phyloP scores from a whole-genome alignment of 805 yeast species.

The Starmera caribaea region DNA sequence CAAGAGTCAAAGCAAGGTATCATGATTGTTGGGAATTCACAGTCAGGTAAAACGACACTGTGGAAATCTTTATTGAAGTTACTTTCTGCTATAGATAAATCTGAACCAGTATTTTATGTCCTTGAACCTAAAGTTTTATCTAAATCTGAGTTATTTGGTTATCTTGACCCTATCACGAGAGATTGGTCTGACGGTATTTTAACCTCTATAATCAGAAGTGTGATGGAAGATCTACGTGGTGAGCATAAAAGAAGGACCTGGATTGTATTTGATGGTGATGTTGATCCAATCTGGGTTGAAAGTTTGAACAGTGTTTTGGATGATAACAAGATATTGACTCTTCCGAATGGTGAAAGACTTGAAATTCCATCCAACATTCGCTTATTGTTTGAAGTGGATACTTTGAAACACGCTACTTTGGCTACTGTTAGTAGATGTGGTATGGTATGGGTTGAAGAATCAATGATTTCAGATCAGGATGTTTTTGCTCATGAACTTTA shows the following conservation, averaged over 20 bases:
- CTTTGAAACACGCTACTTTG: conserved; percentile 60
- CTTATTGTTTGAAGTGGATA: conserved; percentile 70
- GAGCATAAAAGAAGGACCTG: conserved; percentile 49
- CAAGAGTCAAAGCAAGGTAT: conserved; percentile 64
- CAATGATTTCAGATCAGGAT: conserved; percentile 14
- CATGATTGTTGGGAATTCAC: conserved; percentile 71
- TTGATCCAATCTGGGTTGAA: conserved; percentile 93
- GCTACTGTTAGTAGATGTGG: conserved; percentile 95
- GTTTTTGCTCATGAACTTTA: conserved; percentile 15
- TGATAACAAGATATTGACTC: conserved; percentile 71
- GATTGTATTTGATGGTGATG: conserved; percentile 86
- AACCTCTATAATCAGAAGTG: conserved; percentile 53
- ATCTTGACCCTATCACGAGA: conserved; percentile 62
- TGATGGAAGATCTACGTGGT: conserved; percentile 46
- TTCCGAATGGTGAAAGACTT: conserved; percentile 86
- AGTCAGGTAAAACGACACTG: conserved; percentile 60
- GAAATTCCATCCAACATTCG: conserved; percentile 53
- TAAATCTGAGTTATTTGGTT: conserved; percentile 62
- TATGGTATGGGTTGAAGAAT: conserved; percentile 60
- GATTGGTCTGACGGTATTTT: conserved; percentile 92
- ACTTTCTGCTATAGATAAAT: conserved; percentile 23
- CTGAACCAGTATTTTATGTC: conserved; percentile 29
- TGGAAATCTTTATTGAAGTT: conserved; percentile 41
- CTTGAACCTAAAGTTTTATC: conserved; percentile 72
- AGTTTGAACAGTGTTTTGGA: conserved; percentile 84